Percentiles rank a stretch among this genome's conserved stretches.
phyloP scores from a whole-genome alignment of 345 rosid genomes.

The Hypericum perforatum region DNA sequence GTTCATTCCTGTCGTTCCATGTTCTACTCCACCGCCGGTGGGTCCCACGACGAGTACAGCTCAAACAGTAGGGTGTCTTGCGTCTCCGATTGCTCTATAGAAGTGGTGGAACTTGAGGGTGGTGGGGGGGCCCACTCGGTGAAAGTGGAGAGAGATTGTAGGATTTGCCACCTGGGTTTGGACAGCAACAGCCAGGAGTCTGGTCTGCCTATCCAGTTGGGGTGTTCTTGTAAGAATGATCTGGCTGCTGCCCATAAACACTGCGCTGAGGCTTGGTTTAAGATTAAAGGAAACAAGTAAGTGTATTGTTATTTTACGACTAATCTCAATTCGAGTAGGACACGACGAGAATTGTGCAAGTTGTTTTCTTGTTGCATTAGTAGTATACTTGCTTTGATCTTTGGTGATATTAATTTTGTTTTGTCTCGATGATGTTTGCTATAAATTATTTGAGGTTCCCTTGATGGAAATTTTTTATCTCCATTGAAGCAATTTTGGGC shows the following conservation, averaged over 20 bases:
- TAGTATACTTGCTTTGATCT: too few relatives aligned
- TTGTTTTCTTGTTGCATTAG: background rate
- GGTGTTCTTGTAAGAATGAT: constrained; percentile 39
- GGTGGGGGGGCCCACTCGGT: background rate
- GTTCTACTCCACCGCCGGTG: constrained; percentile 6
- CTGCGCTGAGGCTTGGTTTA: constrained; percentile 44
- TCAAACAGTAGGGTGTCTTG: constrained; percentile 1
- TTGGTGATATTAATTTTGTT: too few relatives aligned
- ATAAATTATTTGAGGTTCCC: too few relatives aligned
- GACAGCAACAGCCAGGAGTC: constrained; percentile 20
- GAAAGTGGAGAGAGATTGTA: constrained; percentile 2
- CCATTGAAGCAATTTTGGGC: too few relatives aligned
- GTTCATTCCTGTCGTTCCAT: background rate
- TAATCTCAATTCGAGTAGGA: background rate
- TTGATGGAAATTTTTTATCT: too few relatives aligned
- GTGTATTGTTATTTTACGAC: constrained; percentile 1
- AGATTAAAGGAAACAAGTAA: constrained; percentile 37
- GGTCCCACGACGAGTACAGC: background rate
- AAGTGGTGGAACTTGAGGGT: background rate
- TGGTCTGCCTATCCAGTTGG: constrained; percentile 27
- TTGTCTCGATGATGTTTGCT: too few relatives aligned
- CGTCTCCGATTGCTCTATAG: background rate
- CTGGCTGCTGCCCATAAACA: constrained; percentile 34
- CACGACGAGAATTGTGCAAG: background rate
- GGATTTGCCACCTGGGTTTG: constrained; percentile 10